Percentiles rank a stretch among this genome's conserved stretches.
Evolutionary conservation across 805 yeast genomes (phyloP).

Genomic region (Saccharomycodes ludwigii): DNA sequence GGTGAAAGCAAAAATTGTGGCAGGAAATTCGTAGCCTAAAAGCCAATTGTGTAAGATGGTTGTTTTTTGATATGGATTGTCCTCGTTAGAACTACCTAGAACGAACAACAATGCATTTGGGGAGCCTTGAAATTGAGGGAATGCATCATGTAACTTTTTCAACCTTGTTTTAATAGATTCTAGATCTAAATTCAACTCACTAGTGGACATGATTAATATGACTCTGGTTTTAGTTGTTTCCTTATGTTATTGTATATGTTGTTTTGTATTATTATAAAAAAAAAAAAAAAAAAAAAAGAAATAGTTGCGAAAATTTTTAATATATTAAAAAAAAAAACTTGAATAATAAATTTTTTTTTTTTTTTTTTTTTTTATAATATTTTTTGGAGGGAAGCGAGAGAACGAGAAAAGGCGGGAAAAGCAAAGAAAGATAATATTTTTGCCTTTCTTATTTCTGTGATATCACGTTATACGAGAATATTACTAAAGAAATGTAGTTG

Average conservation of each 20-base stretch:
- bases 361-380: too few relatives aligned
- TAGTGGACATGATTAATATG: slow-evolving; percentile 5
- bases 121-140: slow-evolving; percentile 17
- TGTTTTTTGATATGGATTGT: slow-evolving; percentile 80
- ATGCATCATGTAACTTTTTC: slow-evolving; percentile 16
- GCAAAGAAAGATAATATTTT: too few relatives aligned
- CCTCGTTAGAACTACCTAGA: slow-evolving; percentile 79
- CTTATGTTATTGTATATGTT: background rate
- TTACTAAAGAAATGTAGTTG: too few relatives aligned
- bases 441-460: too few relatives aligned
- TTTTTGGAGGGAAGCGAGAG: too few relatives aligned
- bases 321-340: background rate
- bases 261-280: background rate
- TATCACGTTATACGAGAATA: too few relatives aligned
- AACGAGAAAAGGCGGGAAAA: too few relatives aligned
- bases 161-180: slow-evolving; percentile 18
- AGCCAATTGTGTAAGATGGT: slow-evolving; percentile 85
- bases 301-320: too few relatives aligned
- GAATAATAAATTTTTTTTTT: background rate
- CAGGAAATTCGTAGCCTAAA: slow-evolving; percentile 91
- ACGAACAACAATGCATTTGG: slow-evolving; percentile 46
- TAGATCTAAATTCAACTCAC: slow-evolving; percentile 22
- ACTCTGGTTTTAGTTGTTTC: slow-evolving; percentile 1
- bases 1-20: slow-evolving; percentile 61
- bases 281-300: background rate